These are phyloP conservation scores for Paulownia fortunei DNA, from an alignment of 257 asterid species.

Conservation along the genomic window DNA sequence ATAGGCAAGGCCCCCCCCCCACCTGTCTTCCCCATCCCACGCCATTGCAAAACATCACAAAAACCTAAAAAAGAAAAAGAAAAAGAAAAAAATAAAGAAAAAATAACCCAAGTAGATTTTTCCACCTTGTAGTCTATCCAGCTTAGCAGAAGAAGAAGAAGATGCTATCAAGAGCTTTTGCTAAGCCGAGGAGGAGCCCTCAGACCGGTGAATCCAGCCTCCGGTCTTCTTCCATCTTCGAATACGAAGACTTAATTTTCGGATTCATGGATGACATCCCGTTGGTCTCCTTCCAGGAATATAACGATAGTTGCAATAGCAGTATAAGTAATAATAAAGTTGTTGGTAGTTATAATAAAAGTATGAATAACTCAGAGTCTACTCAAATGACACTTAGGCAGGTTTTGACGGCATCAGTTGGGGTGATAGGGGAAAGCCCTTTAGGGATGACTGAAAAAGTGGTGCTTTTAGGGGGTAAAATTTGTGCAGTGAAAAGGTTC, in stretches of 20 bases:
- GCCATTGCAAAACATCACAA: background rate
- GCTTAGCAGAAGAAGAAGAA: background rate
- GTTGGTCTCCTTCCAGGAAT: constrained; percentile 29
- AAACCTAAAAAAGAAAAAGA: background rate
- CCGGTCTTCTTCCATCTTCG: constrained; percentile 42
- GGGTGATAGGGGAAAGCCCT: constrained; percentile 57
- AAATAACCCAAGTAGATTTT: background rate
- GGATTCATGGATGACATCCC: constrained; percentile 60
- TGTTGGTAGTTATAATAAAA: background rate
- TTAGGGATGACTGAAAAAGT: constrained; percentile 64
- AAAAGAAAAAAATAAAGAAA: background rate
- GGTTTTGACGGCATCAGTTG: constrained; percentile 62
- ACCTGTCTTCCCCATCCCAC: constrained; percentile 15
- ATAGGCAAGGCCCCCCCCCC: background rate
- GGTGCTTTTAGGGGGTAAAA: constrained; percentile 52
- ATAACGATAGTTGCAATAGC: background rate
- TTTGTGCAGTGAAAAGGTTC: constrained; percentile 56
- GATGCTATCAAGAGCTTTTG: constrained; percentile 58
- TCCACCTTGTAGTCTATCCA: background rate
- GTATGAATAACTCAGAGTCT: background rate
- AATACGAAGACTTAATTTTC: constrained; percentile 48
- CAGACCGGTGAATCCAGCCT: constrained; percentile 44
- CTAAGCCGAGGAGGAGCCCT: constrained; percentile 40
- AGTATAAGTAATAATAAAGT: background rate
- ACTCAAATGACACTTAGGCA: constrained; percentile 49